Evolutionary conservation across 768 basidiomycete genomes (phyloP).

Genomic region (Naganishia vaughanmartiniae): DNA sequence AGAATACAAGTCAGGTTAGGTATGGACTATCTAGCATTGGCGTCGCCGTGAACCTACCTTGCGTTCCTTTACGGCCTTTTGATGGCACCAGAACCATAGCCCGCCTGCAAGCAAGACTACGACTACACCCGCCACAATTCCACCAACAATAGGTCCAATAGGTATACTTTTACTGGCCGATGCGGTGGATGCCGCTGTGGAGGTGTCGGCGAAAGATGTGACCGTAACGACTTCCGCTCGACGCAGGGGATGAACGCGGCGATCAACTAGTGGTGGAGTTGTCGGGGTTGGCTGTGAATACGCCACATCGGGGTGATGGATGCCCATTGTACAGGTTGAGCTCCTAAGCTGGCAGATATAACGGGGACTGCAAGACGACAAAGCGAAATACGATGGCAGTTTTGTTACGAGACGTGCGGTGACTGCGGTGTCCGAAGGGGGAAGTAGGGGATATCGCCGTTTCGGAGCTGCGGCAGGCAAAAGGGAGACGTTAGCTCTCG

Average conservation of each 20-base stretch:
- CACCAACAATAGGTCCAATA: constrained; percentile 29
- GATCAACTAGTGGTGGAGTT: background rate
- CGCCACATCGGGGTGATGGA: background rate
- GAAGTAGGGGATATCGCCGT: background rate
- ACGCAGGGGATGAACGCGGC: background rate
- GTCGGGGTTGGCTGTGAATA: background rate
- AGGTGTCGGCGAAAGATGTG: constrained; percentile 18
- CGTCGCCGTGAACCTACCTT: constrained; percentile 14
- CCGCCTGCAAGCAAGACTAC: constrained; percentile 29
- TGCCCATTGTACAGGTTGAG: background rate
- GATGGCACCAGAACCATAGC: constrained; percentile 31
- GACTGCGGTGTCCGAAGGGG: background rate
- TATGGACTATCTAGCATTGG: background rate
- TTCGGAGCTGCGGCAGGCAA: background rate
- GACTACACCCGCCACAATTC: constrained; percentile 27
- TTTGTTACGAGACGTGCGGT: background rate
- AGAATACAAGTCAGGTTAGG: background rate
- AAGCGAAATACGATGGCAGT: too few relatives aligned
- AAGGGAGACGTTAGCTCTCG: background rate
- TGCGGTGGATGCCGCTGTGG: background rate
- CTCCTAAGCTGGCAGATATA: too few relatives aligned
- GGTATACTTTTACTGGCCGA: constrained; percentile 7
- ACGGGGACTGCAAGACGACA: too few relatives aligned
- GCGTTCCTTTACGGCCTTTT: constrained; percentile 25
- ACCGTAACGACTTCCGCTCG: constrained; percentile 20